phyloP scores from a whole-genome alignment of 768 basidiomycete species.

The Flagelloscypha sp. region DNA sequence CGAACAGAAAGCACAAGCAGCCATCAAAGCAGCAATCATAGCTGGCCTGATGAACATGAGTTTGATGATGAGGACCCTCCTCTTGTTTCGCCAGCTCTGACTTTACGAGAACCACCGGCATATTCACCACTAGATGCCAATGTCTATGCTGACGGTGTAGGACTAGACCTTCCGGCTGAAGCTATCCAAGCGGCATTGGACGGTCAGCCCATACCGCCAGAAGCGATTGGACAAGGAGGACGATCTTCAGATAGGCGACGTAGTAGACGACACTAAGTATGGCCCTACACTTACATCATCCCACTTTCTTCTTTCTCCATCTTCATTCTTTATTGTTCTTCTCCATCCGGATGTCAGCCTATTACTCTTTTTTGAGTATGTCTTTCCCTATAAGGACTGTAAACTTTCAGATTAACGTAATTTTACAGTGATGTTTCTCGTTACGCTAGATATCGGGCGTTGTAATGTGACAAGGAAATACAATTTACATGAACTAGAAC shows the following conservation, averaged over 20 bases:
- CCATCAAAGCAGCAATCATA: conserved; percentile 12
- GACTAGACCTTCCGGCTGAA: conserved; percentile 87
- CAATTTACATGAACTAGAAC: too few species aligned
- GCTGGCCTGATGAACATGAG: conserved; percentile 19
- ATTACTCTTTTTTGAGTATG: too few species aligned
- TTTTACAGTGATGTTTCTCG: too few species aligned
- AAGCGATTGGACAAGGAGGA: conserved; percentile 44
- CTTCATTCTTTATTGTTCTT: too few species aligned
- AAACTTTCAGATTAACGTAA: too few species aligned
- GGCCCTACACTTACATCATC: too few species aligned
- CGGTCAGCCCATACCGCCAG: conserved; percentile 54
- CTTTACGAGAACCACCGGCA: conserved; percentile 68
- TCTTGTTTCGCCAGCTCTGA: conserved; percentile 28
- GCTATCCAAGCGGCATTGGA: conserved; percentile 86
- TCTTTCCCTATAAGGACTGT: too few species aligned
- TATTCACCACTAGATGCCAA: conserved; percentile 88
- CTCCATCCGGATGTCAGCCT: too few species aligned
- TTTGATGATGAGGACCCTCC: conserved; percentile 12
- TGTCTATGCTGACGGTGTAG: conserved; percentile 81
- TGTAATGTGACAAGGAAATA: too few species aligned
- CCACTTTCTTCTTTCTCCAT: too few species aligned
- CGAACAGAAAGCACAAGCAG: conserved; percentile 27
- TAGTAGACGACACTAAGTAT: conserved; percentile 40
- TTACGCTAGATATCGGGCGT: too few species aligned
- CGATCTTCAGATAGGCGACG: conserved; percentile 49